A percentile compares a stretch with the other conserved stretches of the same genome.
Conservation (phyloP, 352 stramenopile species). For the Phytophthora sansomeana region DNA sequence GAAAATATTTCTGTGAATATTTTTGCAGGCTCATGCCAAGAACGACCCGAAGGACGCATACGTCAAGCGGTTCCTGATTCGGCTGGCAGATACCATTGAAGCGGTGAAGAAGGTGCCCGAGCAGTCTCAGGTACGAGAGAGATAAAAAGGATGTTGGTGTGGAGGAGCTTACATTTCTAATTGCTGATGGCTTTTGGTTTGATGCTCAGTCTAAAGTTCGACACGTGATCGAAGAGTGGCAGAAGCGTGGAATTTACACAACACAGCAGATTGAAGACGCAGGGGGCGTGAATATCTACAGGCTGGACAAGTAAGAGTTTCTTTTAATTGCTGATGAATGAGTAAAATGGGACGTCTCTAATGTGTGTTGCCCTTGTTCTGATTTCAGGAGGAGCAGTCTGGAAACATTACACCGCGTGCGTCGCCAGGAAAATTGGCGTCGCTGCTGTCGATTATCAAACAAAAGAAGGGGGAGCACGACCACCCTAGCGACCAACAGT, state of each 20-base stretch:
- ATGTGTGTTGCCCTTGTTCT: constrained; percentile 3
- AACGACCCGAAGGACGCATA: constrained; percentile 73
- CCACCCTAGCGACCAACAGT: constrained; percentile 23
- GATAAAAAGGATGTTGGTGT: neutral
- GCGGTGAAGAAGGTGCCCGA: constrained; percentile 76
- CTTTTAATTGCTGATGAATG: neutral
- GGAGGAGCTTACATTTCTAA: constrained; percentile 8
- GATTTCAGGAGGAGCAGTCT: constrained; percentile 27
- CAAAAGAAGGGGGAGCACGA: constrained; percentile 74
- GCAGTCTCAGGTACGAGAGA: constrained; percentile 56
- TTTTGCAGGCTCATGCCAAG: constrained; percentile 67
- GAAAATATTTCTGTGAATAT: constrained; percentile 1
- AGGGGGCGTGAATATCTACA: constrained; percentile 51
- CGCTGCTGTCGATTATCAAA: constrained; percentile 85
- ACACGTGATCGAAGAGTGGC: constrained; percentile 84
- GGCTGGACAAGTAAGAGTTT: constrained; percentile 28
- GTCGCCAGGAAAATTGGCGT: constrained; percentile 70
- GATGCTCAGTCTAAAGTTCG: constrained; percentile 55
- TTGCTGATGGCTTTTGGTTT: neutral
- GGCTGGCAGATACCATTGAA: constrained; percentile 74
- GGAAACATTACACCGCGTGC: constrained; percentile 49
- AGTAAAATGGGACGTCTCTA: too few species aligned
- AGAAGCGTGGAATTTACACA: constrained; percentile 78
- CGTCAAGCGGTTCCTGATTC: constrained; percentile 81
- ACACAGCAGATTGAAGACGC: constrained; percentile 65